These are phyloP conservation scores for Candida orba DNA, from an alignment of 805 yeast species.

Conservation along the genomic window DNA sequence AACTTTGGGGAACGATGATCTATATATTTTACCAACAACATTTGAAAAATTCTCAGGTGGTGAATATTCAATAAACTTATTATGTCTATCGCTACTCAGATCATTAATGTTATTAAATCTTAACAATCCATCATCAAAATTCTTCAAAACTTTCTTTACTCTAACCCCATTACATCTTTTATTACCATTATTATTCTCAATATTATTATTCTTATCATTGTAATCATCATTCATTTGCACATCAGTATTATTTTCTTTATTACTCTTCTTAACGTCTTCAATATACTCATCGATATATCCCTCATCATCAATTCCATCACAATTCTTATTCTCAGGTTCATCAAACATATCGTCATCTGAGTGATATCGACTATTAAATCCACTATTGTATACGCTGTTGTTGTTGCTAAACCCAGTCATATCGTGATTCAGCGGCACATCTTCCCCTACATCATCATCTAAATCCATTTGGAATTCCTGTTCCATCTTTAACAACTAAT, in stretches of 20 bases:
- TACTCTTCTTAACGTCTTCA: not conserved
- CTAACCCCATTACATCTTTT: not conserved
- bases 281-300: conserved; percentile 4
- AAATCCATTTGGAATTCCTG: conserved; percentile 11
- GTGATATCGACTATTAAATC: conserved; percentile 5
- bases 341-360: conserved; percentile 18
- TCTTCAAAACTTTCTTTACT: conserved; percentile 18
- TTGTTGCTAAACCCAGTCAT: no score
- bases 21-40: conserved; percentile 69
- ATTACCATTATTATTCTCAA: not conserved
- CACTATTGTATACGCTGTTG: not conserved
- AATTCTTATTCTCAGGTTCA: conserved; percentile 3
- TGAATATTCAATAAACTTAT: conserved; percentile 14
- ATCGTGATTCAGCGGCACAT: no score
- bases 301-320: conserved; percentile 3
- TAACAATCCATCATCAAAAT: conserved; percentile 3
- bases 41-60: conserved; percentile 92
- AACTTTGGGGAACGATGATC: conserved; percentile 84
- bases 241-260: conserved; percentile 1
- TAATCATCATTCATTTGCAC: conserved; percentile 4
- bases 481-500: conserved; percentile 1
- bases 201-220: not conserved
- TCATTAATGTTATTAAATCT: conserved; percentile 9
- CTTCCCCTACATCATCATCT: conserved; percentile 2
- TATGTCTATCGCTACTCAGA: conserved; percentile 1